Evolutionary conservation across 2,329 filamentous ascomycete species (phyloP), one percentile per base, ranked within the genome.

Genomic region (Camptophora hylomeconis): DNA sequence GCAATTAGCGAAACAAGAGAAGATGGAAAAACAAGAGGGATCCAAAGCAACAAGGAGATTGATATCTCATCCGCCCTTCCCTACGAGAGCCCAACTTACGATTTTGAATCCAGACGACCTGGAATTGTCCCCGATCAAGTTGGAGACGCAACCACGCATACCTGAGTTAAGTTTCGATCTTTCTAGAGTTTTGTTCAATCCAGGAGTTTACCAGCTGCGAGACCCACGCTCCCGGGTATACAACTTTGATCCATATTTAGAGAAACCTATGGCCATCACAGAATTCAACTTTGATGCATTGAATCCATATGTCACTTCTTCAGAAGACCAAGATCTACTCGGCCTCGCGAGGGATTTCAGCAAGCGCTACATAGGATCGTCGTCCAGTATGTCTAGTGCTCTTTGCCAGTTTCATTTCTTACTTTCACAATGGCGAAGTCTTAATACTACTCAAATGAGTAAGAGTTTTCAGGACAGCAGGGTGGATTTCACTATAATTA

Each of bases 211-310:
- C 51, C 76, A 82, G 28, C 68, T 98, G 28, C 86, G 92, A 54
- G 89, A 98, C 51, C 75, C 78, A 14, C 72, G 82, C 33, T 84
- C 87, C 20, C 69, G 75, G 11, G 83, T 95, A 5, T 98, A 75
- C 65, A 98, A 98, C 51, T 98, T 98, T 46, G 87, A 98, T 49
- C 89, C 92, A 0, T 94, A 94, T 47, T 67, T 98, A 12, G 73
- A 84, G 36, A 75, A 74, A 29, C 92, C 98, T 45, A 95, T 95
- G 83, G 86, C 89, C 2, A 75, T 89, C 10, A 63, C 71, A 2
- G 82, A 98, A 48, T 98, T 98, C 47, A 82, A 98, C 48, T 98
- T 92, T 52, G 69, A 80, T 33, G 75, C 83, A 3, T 56, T 98
- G 30, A 82, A 80, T 51, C 67, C 75, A 38, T 98, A 93, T 53